These are phyloP conservation scores for Neurospora cerealis DNA, from an alignment of 495 filamentous ascomycete species.

Conservation along the genomic window DNA sequence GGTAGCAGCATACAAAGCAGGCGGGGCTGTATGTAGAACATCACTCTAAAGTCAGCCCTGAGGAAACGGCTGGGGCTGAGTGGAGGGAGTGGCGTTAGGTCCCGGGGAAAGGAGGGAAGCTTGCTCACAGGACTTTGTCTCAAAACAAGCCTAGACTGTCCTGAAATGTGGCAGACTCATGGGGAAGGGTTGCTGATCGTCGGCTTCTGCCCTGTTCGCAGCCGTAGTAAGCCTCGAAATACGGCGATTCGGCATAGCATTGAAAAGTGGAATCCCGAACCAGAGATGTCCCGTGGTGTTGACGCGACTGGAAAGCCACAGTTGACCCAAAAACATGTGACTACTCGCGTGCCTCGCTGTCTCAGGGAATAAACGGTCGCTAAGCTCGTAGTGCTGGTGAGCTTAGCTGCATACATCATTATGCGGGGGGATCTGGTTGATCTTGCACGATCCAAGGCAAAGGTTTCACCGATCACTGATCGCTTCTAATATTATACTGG, in stretches of 20 bases:
- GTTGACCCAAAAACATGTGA: neutral
- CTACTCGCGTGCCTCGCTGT: constrained; percentile 1
- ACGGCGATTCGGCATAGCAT: neutral
- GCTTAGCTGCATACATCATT: neutral
- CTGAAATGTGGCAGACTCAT: neutral
- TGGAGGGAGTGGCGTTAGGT: neutral
- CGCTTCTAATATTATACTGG: constrained; percentile 5
- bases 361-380: constrained; percentile 4
- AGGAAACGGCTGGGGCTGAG: neutral
- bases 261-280: neutral
- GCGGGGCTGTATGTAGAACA: neutral
- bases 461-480: constrained; percentile 3
- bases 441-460: constrained; percentile 5
- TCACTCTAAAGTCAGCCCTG: neutral
- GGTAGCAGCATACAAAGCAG: neutral
- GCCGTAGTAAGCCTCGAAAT: neutral
- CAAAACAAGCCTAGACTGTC: neutral
- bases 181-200: neutral
- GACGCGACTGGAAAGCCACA: neutral
- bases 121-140: neutral
- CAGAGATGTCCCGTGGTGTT: neutral
- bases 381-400: neutral
- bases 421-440: neutral
- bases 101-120: neutral
- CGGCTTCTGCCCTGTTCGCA: neutral